Evolutionary conservation across 2,329 filamentous ascomycete species (phyloP).

Genomic region (Ophiocordyceps camponoti-saundersi): DNA sequence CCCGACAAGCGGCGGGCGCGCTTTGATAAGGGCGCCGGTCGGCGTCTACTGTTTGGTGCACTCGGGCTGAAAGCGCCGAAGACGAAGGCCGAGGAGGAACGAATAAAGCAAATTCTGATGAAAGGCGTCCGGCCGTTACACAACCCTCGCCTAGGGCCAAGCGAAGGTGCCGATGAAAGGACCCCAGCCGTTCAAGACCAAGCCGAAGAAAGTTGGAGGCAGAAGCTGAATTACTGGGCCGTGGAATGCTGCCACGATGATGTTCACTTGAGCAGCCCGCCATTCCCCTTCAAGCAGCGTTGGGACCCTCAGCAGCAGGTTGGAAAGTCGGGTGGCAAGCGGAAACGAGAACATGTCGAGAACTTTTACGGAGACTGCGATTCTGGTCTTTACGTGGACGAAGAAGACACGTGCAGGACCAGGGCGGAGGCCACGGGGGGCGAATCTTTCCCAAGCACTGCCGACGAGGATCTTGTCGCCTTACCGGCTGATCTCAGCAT

Average conservation of each 20-base stretch:
- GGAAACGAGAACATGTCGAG: conserved; percentile 28
- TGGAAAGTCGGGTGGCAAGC: conserved; percentile 21
- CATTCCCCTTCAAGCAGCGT: conserved; percentile 77
- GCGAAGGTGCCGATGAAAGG: conserved; percentile 3
- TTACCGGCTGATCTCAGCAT: conserved; percentile 39
- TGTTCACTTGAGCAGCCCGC: conserved; percentile 54
- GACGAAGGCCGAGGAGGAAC: conserved; percentile 49
- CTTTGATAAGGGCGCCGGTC: conserved; percentile 38
- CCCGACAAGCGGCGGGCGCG: conserved; percentile 1
- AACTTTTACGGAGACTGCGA: conserved; percentile 13
- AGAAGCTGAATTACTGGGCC: conserved; percentile 56
- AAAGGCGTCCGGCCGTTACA: conserved; percentile 27
- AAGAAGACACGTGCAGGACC: conserved; percentile 5
- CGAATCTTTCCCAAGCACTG: not conserved
- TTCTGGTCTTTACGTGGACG: conserved; percentile 13
- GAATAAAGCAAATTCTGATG: conserved; percentile 41
- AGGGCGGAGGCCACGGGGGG: not conserved
- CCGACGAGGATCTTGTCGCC: conserved; percentile 36
- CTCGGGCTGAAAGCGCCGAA: conserved; percentile 54
- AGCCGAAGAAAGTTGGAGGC: conserved; percentile 51
- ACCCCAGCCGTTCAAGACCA: conserved; percentile 10
- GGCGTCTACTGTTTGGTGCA: conserved; percentile 54
- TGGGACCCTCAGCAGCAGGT: conserved; percentile 64
- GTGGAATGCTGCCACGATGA: conserved; percentile 70
- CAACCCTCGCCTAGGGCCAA: conserved; percentile 16